Percentiles rank a stretch among this genome's conserved stretches.
Evolutionary conservation across 225 moss, liverwort and hornwort genomes (phyloP).

Genomic region (Lunularia cruciata): DNA sequence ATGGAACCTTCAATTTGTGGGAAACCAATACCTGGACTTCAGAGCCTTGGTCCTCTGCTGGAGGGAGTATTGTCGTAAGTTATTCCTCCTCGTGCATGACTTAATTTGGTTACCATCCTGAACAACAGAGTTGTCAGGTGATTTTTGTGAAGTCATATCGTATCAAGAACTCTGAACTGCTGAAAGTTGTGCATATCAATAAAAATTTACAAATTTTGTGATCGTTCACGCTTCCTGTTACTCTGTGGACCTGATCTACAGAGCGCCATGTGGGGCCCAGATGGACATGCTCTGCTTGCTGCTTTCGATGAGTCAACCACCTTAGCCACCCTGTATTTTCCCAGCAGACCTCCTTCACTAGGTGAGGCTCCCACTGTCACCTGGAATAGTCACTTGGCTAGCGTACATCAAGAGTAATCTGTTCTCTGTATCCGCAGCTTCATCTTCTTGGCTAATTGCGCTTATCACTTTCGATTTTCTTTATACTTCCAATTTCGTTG

Average conservation of each 20-base stretch:
- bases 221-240: not conserved
- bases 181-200: not conserved
- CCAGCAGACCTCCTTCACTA: constrained; percentile 87
- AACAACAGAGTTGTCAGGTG: no score
- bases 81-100: not conserved
- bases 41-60: constrained; percentile 87
- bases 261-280: constrained; percentile 97
- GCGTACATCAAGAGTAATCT: no score
- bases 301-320: constrained; percentile 83
- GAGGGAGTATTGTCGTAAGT: constrained; percentile 74
- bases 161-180: no score
- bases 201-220: not conserved
- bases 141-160: no score
- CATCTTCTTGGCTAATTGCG: no score
- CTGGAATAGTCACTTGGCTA: no score
- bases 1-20: constrained; percentile 93
- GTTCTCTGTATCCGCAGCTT: no score
- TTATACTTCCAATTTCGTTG: no score
- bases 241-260: constrained; percentile 32
- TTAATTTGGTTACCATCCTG: no score
- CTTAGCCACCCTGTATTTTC: constrained; percentile 82
- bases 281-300: constrained; percentile 78
- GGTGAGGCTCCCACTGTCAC: constrained; percentile 34
- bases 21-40: constrained; percentile 96
- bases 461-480: no score